These are phyloP conservation scores for Waltergamsia citrina DNA, from an alignment of 2,329 filamentous ascomycete species.

Conservation along the genomic window DNA sequence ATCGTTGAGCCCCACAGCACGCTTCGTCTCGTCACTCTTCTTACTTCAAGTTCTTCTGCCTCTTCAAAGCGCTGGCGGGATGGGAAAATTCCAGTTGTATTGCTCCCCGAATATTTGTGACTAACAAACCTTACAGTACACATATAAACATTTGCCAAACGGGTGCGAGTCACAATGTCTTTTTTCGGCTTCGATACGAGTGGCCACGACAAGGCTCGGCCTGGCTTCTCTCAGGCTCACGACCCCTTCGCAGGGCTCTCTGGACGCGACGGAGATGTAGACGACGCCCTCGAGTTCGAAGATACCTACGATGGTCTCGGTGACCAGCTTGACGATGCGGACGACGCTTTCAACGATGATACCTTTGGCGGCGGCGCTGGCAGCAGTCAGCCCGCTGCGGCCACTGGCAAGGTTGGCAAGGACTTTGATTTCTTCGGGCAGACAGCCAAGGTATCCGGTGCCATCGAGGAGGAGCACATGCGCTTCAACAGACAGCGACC, in stretches of 20 bases:
- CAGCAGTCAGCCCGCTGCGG: constrained; percentile 7
- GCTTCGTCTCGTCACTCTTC: neutral
- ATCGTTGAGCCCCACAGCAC: constrained; percentile 1
- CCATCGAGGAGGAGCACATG: constrained; percentile 84
- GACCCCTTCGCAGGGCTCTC: constrained; percentile 86
- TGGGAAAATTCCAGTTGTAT: no score
- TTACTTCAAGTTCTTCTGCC: neutral
- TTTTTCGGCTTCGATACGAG: constrained; percentile 84
- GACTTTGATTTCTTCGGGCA: constrained; percentile 97
- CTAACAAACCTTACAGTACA: no score
- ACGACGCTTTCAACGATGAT: constrained; percentile 94
- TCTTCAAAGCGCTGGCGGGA: no score
- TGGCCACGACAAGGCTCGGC: constrained; percentile 54
- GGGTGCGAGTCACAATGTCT: constrained; percentile 53
- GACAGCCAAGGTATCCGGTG: constrained; percentile 77
- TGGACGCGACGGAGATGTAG: constrained; percentile 48
- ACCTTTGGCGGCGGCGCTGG: constrained; percentile 58
- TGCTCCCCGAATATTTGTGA: no score
- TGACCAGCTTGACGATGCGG: constrained; percentile 80
- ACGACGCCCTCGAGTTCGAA: constrained; percentile 68
- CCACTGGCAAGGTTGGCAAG: constrained; percentile 57
- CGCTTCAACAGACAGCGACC: constrained; percentile 71
- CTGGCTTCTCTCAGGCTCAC: constrained; percentile 72
- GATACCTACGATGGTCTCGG: constrained; percentile 95
- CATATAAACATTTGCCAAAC: no score